Base-by-base conservation (phyloP, 2,329 filamentous ascomycete species). In the Aureobasidium sp. region DNA sequence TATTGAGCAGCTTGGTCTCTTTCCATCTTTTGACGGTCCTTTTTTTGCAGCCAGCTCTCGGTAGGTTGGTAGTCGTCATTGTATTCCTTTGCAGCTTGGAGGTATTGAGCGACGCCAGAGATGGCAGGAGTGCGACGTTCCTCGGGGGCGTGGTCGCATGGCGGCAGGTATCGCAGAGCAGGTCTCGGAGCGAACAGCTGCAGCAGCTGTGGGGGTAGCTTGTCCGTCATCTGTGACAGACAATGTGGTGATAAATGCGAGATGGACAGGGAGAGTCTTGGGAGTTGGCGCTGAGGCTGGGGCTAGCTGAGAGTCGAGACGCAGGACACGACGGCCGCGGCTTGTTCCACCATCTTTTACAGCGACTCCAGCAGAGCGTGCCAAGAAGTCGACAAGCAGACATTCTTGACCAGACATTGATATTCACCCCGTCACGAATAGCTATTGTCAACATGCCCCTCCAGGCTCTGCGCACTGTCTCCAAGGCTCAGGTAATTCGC, bases 181-280 rank as follows among this genome's bases (percentile, higher is more conserved):
- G 94, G 94, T 63, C 94, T 90, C 73, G 94, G 90, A 77, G 93
- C 90, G 79, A 99, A 99, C 68, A 97, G 90, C 76, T 90, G 89
- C 69, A 97, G 83, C 63, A 97, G 84, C 73, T 96, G 93, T 61
- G 89, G 90, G 62, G 94, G 93, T 25, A 99, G 88, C 77, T 45
- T 44, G 82, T 97, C 93, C 55, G 94, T 97, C 94, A 97, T 99
- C 65, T 68, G 79, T 44, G 34, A 29, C 32, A 64, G 61, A 61
- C 60, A 61, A 62, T 61, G 44, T 42, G 37, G 13, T n/a, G 54
- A 58, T 58, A 32, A 14, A 34, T 37, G 25, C 14, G 29, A 16
- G 10, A 30, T 57, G 7, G 39, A 44, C 54, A 58, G 54, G 42
- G 42, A 47, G 21, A 21, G 34, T 10, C n/a, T 13, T 27, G 13